These are phyloP conservation scores for Ogataea naganishii DNA, from an alignment of 805 yeast species.

Conservation along the genomic window DNA sequence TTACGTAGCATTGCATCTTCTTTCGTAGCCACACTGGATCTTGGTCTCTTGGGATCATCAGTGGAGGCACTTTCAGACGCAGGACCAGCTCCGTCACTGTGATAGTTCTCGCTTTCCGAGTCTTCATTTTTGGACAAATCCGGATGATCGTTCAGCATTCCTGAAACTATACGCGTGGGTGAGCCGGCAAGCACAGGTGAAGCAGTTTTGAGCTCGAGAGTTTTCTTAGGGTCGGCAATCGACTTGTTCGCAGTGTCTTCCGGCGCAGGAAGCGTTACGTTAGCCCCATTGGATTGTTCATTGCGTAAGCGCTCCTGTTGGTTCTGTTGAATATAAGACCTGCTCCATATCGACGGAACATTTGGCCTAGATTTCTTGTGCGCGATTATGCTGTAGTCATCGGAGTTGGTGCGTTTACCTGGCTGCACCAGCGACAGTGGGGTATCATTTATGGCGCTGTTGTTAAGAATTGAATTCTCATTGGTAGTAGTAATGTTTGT, in stretches of 20 bases:
- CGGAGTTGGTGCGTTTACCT: neutral
- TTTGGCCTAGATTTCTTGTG: neutral
- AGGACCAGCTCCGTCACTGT: slow-evolving; percentile 9
- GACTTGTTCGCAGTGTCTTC: slow-evolving; percentile 9
- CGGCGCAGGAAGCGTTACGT: slow-evolving; percentile 15
- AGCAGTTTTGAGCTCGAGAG: slow-evolving; percentile 13
- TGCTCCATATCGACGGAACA: slow-evolving; percentile 2
- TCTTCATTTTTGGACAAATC: slow-evolving; percentile 23
- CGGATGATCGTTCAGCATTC: slow-evolving; percentile 26
- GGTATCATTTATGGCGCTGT: too few species aligned
- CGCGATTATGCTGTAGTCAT: slow-evolving; percentile 1
- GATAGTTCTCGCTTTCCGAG: slow-evolving; percentile 13
- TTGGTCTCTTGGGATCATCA: slow-evolving; percentile 7
- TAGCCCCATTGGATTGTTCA: too few species aligned
- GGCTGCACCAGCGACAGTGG: too few species aligned
- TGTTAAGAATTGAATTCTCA: slow-evolving; percentile 12
- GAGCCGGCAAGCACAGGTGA: slow-evolving; percentile 27
- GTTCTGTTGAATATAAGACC: slow-evolving; percentile 4
- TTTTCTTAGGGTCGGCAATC: slow-evolving; percentile 17
- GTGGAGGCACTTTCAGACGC: neutral
- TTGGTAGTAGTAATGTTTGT: slow-evolving; percentile 9
- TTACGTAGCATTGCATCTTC: slow-evolving; percentile 15
- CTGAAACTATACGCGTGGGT: slow-evolving; percentile 27
- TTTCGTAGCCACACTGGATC: slow-evolving; percentile 23
- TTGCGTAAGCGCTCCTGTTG: slow-evolving; percentile 3